These are phyloP conservation scores for Mycena haematopus DNA, from an alignment of 768 basidiomycete species.

Conservation along the genomic window DNA sequence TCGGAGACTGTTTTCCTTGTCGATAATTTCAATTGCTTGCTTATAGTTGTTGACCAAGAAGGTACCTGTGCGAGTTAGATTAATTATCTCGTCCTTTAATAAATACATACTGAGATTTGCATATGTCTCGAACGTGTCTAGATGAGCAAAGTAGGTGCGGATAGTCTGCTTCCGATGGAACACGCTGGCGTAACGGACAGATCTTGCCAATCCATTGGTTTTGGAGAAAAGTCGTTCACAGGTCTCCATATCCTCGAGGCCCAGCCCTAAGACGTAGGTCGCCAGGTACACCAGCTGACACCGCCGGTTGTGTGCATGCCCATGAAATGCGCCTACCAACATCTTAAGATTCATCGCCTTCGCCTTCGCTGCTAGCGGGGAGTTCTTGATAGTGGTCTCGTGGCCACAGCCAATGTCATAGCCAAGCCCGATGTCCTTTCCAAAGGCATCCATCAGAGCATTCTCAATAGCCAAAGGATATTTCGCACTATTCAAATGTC, in stretches of 20 bases:
- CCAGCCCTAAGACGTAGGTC: slow-evolving; percentile 20
- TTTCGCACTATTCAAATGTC: slow-evolving; percentile 16
- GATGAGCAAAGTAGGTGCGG: background rate
- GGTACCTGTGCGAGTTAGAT: too few species aligned
- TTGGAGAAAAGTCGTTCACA: slow-evolving; percentile 23
- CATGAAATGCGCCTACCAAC: too few species aligned
- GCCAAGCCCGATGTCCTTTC: background rate
- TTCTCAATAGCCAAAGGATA: slow-evolving; percentile 19
- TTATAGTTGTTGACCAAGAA: slow-evolving; percentile 20
- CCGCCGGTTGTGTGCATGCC: slow-evolving; percentile 11
- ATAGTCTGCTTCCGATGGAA: slow-evolving; percentile 28
- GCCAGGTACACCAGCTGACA: slow-evolving; percentile 26
- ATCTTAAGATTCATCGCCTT: background rate
- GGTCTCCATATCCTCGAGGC: slow-evolving; percentile 23
- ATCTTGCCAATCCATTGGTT: slow-evolving; percentile 21
- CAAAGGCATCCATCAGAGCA: slow-evolving; percentile 13
- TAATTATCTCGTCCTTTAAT: too few species aligned
- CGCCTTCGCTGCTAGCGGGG: slow-evolving; percentile 12
- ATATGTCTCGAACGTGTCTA: background rate
- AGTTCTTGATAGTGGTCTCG: slow-evolving; percentile 14
- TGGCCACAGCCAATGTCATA: slow-evolving; percentile 32
- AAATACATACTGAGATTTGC: background rate
- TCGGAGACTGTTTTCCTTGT: background rate
- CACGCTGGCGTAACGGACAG: background rate
- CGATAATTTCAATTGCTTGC: too few species aligned